phyloP scores from a whole-genome alignment of 495 filamentous ascomycete species.

The Thozetella sp. region DNA sequence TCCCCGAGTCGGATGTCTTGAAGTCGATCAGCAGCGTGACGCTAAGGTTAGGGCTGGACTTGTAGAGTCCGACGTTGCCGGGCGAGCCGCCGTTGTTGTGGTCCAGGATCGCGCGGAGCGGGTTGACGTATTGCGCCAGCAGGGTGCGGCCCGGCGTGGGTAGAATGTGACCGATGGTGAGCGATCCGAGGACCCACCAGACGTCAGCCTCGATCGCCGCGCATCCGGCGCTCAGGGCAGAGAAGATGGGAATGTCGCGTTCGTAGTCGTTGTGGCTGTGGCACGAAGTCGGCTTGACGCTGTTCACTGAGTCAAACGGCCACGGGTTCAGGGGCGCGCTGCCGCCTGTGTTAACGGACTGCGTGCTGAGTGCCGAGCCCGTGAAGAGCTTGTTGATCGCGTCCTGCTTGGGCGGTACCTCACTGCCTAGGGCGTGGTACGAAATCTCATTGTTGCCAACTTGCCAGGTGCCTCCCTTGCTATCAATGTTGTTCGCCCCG shows the following conservation, averaged over 20 bases:
- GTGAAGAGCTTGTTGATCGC: slow-evolving; percentile 26
- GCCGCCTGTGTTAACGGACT: slow-evolving; percentile 23
- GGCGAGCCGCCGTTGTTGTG: slow-evolving; percentile 26
- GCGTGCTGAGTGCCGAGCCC: slow-evolving; percentile 16
- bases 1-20: slow-evolving; percentile 49
- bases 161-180: slow-evolving; percentile 26
- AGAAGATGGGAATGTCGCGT: slow-evolving; percentile 21
- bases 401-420: slow-evolving; percentile 24
- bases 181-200: slow-evolving; percentile 16
- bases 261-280: slow-evolving; percentile 35
- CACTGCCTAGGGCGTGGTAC: slow-evolving; percentile 25
- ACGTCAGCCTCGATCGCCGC: slow-evolving; percentile 36
- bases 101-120: slow-evolving; percentile 26
- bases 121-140: slow-evolving; percentile 22
- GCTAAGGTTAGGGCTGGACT: slow-evolving; percentile 51
- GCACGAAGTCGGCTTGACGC: slow-evolving; percentile 22
- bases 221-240: slow-evolving; percentile 26
- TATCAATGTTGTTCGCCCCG: slow-evolving; percentile 24
- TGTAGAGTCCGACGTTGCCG: slow-evolving; percentile 49
- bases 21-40: slow-evolving; percentile 69
- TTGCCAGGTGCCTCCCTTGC: slow-evolving; percentile 30
- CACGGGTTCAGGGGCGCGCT: slow-evolving; percentile 25
- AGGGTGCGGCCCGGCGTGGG: slow-evolving; percentile 25
- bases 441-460: slow-evolving; percentile 23
- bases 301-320: slow-evolving; percentile 27